Conservation (phyloP, 106 monocot species). For the Apostasia shenzhenica region DNA sequence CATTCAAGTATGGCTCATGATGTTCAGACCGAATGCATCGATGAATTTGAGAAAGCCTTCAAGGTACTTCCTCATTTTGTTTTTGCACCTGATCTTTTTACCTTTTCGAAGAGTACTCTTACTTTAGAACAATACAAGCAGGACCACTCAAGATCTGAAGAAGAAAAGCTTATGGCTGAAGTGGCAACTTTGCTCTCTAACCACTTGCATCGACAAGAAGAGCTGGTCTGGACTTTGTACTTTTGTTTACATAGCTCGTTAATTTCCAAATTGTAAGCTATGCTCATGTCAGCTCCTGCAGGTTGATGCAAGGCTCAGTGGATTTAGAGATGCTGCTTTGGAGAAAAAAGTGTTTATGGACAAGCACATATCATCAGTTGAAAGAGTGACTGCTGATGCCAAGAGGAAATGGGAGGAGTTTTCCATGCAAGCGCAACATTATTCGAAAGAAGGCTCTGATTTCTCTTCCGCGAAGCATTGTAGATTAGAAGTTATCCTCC, state of each 20-base stretch:
- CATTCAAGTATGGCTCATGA: constrained; percentile 45
- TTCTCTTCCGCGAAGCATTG: constrained; percentile 80
- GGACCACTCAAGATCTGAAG: constrained; percentile 73
- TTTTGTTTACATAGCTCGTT: too few species aligned
- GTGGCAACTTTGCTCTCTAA: constrained; percentile 52
- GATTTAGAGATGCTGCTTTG: constrained; percentile 34
- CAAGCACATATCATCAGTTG: constrained; percentile 25
- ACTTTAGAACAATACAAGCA: constrained; percentile 22
- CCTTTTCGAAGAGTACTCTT: background rate
- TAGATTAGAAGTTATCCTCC: constrained; percentile 54
- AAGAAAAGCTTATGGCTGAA: constrained; percentile 68
- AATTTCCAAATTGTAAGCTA: too few species aligned
- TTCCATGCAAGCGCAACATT: constrained; percentile 35
- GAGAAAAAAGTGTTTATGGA: constrained; percentile 54
- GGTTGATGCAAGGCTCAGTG: constrained; percentile 50
- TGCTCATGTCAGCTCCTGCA: constrained; percentile 13
- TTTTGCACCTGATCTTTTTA: background rate
- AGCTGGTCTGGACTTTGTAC: constrained; percentile 37
- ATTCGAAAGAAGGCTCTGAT: constrained; percentile 44
- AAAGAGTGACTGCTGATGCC: constrained; percentile 39
- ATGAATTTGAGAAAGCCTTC: constrained; percentile 69
- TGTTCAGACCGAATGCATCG: constrained; percentile 31
- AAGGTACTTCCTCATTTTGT: constrained; percentile 38
- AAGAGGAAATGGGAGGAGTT: constrained; percentile 91
- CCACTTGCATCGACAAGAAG: constrained; percentile 64